A percentile compares a stretch with the other conserved stretches of the same genome.
These are phyloP conservation scores for Tuber microsphaerosporum DNA, from an alignment of 495 filamentous ascomycete species.

Conservation along the genomic window DNA sequence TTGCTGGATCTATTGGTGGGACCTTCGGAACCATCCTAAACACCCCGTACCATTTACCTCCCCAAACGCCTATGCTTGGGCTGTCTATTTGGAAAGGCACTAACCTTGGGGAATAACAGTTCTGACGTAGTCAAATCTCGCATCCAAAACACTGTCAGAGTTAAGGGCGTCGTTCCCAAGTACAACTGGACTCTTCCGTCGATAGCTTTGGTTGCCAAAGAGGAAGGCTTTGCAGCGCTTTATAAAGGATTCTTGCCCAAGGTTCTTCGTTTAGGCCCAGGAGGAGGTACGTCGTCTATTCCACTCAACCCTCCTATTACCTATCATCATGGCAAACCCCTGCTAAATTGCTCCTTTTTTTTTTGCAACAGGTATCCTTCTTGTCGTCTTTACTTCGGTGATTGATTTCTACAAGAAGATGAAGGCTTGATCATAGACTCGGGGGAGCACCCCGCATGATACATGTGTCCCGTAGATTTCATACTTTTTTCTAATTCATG, in stretches of 20 bases:
- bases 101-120: conserved; percentile 17
- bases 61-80: background rate
- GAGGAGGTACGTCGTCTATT: conserved; percentile 50
- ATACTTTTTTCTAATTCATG: conserved; percentile 6
- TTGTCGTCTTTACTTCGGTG: conserved; percentile 86
- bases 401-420: conserved; percentile 81
- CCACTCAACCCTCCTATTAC: conserved; percentile 2
- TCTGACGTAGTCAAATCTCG: conserved; percentile 97
- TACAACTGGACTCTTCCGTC: conserved; percentile 97
- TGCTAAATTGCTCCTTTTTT: conserved; percentile 5
- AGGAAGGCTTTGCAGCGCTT: conserved; percentile 84
- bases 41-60: conserved; percentile 55
- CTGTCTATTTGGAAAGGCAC: conserved; percentile 1
- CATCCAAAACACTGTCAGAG: conserved; percentile 84
- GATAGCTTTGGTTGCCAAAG: conserved; percentile 74
- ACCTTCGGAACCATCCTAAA: conserved; percentile 90
- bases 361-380: conserved; percentile 59
- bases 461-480: background rate
- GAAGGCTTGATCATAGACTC: conserved; percentile 34
- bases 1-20: conserved; percentile 80
- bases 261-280: conserved; percentile 79
- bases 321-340: background rate
- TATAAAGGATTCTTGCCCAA: conserved; percentile 98
- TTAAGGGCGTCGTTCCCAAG: conserved; percentile 72
- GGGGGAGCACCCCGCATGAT: background rate